These are phyloP conservation scores for Salpingoeca rosetta DNA, from an alignment of 78 protist genomes.

Conservation along the genomic window DNA sequence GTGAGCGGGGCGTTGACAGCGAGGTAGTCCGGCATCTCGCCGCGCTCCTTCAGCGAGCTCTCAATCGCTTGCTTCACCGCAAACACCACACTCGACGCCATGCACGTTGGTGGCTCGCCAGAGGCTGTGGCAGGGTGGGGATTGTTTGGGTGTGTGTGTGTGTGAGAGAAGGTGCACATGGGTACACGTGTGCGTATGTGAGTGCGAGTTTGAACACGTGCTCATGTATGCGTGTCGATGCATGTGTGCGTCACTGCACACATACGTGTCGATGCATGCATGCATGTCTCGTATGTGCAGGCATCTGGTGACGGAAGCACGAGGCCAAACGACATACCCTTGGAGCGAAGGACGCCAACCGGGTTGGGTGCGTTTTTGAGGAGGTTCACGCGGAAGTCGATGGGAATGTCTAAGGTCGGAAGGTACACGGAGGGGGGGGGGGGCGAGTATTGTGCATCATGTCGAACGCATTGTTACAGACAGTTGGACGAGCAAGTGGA, in stretches of 20 bases:
- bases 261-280: no score
- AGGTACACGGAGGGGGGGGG: background rate
- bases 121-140: background rate
- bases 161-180: background rate
- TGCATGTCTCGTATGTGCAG: no score
- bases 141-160: background rate
- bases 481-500: no score
- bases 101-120: slow-evolving; percentile 10
- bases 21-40: background rate
- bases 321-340: background rate
- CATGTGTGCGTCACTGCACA: no score
- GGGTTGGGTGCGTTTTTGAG: slow-evolving; percentile 9
- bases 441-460: background rate
- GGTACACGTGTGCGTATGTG: background rate
- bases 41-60: background rate
- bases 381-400: slow-evolving; percentile 16
- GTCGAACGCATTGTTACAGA: background rate
- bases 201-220: background rate
- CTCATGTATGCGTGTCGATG: no score
- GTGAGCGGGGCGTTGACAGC: background rate
- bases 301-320: no score
- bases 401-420: slow-evolving; percentile 29
- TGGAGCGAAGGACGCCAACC: background rate
- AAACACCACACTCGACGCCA: background rate
- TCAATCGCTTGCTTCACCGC: background rate